phyloP scores from a whole-genome alignment of 2,329 filamentous ascomycete species.

The Nannizziopsis arthrosporioides region DNA sequence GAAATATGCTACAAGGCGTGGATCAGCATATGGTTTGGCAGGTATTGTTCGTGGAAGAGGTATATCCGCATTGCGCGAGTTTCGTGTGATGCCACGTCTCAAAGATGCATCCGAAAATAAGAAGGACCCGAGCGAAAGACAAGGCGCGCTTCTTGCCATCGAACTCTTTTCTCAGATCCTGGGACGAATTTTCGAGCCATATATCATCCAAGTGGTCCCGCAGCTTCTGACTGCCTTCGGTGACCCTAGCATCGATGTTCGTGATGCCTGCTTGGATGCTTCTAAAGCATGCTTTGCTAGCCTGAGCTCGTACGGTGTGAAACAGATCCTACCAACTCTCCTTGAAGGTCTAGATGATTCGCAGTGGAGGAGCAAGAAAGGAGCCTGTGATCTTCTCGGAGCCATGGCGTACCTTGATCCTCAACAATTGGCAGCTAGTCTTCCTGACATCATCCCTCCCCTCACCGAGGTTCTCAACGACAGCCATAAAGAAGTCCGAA shows the following conservation, averaged over 20 bases:
- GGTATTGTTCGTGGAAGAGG: conserved; percentile 84
- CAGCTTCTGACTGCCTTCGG: conserved; percentile 83
- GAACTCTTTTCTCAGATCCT: conserved; percentile 81
- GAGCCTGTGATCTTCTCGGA: conserved; percentile 88
- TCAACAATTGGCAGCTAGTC: conserved; percentile 78
- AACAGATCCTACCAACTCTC: conserved; percentile 82
- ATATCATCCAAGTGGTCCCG: conserved; percentile 89
- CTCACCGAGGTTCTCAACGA: conserved; percentile 90
- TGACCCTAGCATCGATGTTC: conserved; percentile 75
- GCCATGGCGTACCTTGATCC: conserved; percentile 98
- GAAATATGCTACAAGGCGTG: conserved; percentile 83
- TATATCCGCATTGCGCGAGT: conserved; percentile 68
- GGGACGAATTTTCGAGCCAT: conserved; percentile 84
- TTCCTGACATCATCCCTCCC: conserved; percentile 94
- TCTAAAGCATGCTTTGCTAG: conserved; percentile 90
- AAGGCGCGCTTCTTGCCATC: conserved; percentile 79
- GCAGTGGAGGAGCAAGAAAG: conserved; percentile 97
- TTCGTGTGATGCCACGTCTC: conserved; percentile 71
- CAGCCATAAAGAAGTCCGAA: conserved; percentile 92
- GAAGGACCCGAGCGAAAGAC: conserved; percentile 77
- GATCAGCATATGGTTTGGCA: conserved; percentile 86
- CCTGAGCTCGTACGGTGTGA: conserved; percentile 90
- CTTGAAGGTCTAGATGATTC: conserved; percentile 85
- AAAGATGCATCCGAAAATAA: conserved; percentile 84
- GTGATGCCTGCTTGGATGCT: conserved; percentile 83